These are phyloP conservation scores for Scytalidium lignicola DNA, from an alignment of 2,329 filamentous ascomycete species.

Conservation along the genomic window DNA sequence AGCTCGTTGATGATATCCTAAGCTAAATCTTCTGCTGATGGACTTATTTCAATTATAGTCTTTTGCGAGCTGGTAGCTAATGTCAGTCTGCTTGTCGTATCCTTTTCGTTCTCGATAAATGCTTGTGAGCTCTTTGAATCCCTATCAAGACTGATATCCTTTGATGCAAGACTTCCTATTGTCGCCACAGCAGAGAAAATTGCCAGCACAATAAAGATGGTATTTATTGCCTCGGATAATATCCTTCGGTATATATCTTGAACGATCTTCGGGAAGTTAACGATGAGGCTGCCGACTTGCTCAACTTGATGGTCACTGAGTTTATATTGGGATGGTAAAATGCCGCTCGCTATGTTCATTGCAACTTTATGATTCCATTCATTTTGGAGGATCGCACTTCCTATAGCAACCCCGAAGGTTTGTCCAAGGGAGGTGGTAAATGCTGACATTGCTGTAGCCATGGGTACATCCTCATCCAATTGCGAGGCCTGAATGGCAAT, in stretches of 20 bases:
- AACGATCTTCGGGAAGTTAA: conserved; percentile 4
- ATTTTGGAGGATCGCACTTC: conserved; percentile 19
- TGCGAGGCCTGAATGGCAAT: conserved; percentile 12
- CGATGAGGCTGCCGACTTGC: conserved; percentile 6
- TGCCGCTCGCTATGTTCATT: neutral
- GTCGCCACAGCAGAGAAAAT: conserved; percentile 7
- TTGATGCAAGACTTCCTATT: conserved; percentile 7
- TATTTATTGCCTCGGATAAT: conserved; percentile 10
- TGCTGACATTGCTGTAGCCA: conserved; percentile 13
- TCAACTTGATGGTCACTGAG: conserved; percentile 9
- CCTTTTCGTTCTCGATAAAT: conserved; percentile 1
- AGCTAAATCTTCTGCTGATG: too few species aligned
- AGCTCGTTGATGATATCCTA: too few species aligned
- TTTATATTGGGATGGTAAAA: conserved; percentile 4
- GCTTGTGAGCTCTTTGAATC: conserved; percentile 7
- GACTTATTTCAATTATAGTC: too few species aligned
- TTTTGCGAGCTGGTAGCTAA: too few species aligned
- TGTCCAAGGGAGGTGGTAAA: conserved; percentile 23
- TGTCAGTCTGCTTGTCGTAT: neutral
- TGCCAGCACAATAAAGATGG: conserved; percentile 11
- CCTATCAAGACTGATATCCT: conserved; percentile 11
- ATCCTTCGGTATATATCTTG: conserved; percentile 9
- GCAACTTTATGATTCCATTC: conserved; percentile 7
- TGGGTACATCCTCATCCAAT: conserved; percentile 11
- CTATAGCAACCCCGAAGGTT: conserved; percentile 21